These are phyloP conservation scores for Boletus fagicola DNA, from an alignment of 768 basidiomycete species.

Conservation along the genomic window DNA sequence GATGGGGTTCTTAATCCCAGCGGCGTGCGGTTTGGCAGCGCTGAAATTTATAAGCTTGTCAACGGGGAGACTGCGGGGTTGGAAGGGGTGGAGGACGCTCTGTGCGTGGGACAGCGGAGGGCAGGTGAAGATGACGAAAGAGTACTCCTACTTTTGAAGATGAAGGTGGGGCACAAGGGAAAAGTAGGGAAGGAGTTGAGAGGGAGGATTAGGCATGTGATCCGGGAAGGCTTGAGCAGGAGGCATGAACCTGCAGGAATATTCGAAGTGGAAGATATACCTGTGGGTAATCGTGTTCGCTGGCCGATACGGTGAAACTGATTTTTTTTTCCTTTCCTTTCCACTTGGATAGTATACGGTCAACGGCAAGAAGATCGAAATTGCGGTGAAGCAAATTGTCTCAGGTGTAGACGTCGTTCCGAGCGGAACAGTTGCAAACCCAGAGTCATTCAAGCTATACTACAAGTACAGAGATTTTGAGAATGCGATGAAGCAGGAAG, in stretches of 20 bases:
- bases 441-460: conserved; percentile 61
- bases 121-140: conserved; percentile 65
- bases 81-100: conserved; percentile 56
- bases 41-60: conserved; percentile 75
- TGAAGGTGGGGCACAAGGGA: conserved; percentile 47
- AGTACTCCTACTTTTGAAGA: conserved; percentile 73
- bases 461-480: conserved; percentile 61
- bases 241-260: conserved; percentile 75
- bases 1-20: conserved; percentile 77
- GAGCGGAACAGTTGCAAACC: conserved; percentile 75
- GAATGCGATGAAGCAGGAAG: conserved; percentile 19
- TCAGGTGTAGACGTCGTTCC: conserved; percentile 64
- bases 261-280: conserved; percentile 63
- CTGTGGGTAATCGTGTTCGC: conserved; percentile 43
- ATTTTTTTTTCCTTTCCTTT: neutral
- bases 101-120: conserved; percentile 73
- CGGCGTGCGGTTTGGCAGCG: conserved; percentile 79
- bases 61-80: conserved; percentile 43
- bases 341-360: conserved; percentile 58
- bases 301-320: neutral
- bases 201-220: conserved; percentile 53
- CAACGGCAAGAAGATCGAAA: conserved; percentile 78
- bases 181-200: conserved; percentile 58
- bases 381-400: conserved; percentile 74
- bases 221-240: conserved; percentile 58